A percentile compares a stretch with the other conserved stretches of the same genome.
Evolutionary conservation across 2,329 filamentous ascomycete species (phyloP).

Genomic region (Pleoardoris graminearum): DNA sequence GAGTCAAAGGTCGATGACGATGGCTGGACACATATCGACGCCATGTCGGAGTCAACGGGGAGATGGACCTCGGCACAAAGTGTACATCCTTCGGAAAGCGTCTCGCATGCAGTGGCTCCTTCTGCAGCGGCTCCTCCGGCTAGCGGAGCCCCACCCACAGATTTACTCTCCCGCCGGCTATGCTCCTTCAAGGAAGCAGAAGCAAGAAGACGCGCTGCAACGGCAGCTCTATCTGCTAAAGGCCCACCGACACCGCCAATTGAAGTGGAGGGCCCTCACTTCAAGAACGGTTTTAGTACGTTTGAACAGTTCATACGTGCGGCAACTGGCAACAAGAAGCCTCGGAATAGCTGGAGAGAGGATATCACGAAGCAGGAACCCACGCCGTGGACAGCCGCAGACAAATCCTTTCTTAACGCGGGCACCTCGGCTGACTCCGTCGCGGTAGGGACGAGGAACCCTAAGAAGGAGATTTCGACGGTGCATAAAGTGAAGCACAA

Average conservation of each 20-base stretch:
- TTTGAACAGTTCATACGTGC: neutral
- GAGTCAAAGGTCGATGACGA: neutral
- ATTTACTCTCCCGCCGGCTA: neutral
- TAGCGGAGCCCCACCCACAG: neutral
- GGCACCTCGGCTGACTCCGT: no score
- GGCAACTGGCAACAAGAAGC: neutral
- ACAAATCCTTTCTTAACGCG: neutral
- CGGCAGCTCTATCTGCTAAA: neutral
- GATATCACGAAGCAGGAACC: neutral
- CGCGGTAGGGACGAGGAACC: no score
- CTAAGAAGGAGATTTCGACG: neutral
- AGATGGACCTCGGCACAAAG: neutral
- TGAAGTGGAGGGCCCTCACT: neutral
- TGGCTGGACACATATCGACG: slow-evolving; percentile 7
- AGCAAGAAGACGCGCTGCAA: neutral
- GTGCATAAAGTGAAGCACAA: neutral
- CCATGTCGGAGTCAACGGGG: neutral
- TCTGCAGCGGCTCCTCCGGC: neutral
- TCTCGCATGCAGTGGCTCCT: neutral
- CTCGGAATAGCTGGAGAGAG: neutral
- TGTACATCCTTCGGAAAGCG: slow-evolving; percentile 5
- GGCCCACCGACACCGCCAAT: neutral
- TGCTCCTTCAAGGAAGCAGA: neutral
- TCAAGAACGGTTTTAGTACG: neutral
- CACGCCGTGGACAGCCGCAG: neutral